Percentiles rank a stretch among this genome's conserved stretches.
Conservation (phyloP, 345 rosid species). For the Arabis hirsuta region DNA sequence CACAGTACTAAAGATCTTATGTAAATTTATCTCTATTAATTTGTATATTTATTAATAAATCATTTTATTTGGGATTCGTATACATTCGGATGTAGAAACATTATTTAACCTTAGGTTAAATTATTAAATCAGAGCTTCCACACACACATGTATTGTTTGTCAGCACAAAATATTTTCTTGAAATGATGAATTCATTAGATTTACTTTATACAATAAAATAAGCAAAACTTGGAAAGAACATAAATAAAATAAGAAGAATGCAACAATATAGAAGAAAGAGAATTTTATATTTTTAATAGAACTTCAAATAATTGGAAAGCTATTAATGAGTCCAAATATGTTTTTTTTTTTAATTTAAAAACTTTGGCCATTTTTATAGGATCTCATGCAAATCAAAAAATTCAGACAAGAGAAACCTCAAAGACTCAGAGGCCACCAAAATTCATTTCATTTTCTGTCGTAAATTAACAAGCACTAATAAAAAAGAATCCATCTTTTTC, state of each 20-base stretch:
- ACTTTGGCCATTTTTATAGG: constrained; percentile 23
- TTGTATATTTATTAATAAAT: no score
- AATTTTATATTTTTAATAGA: no score
- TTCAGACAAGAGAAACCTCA: constrained; percentile 31
- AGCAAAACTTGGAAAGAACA: neutral
- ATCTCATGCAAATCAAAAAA: constrained; percentile 4
- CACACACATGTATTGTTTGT: neutral
- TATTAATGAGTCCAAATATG: neutral
- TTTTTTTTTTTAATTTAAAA: neutral
- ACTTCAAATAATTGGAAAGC: neutral
- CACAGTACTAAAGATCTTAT: no score
- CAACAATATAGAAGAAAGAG: neutral
- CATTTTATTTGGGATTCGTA: no score
- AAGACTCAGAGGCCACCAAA: constrained; percentile 26
- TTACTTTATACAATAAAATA: neutral
- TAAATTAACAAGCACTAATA: constrained; percentile 18
- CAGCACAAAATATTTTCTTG: neutral
- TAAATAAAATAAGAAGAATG: neutral
- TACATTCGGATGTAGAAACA: no score
- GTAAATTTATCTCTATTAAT: no score
- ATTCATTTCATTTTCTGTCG: neutral
- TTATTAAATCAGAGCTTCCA: no score
- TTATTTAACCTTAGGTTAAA: no score
- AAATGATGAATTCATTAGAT: neutral
- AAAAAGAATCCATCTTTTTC: constrained; percentile 29